phyloP scores from a whole-genome alignment of 345 rosid species.

The Laguncularia racemosa region DNA sequence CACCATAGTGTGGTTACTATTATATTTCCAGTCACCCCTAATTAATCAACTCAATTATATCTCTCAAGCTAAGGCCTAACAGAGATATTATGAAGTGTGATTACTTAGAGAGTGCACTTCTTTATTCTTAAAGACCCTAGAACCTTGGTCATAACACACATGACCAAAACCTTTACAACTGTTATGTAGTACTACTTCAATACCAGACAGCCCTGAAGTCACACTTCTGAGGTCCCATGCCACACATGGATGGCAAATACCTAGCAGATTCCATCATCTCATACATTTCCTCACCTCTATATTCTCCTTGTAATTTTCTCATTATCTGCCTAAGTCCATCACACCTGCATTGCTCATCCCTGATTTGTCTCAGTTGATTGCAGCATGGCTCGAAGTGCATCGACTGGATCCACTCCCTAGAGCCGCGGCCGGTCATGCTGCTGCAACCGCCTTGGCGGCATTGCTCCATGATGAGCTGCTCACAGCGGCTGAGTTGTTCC shows the following conservation, averaged over 20 bases:
- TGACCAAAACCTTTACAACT: too few species aligned
- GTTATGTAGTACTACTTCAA: too few species aligned
- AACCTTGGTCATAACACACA: too few species aligned
- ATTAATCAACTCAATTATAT: too few species aligned
- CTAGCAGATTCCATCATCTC: conserved; percentile 3
- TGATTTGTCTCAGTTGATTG: conserved; percentile 10
- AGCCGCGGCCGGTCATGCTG: neutral
- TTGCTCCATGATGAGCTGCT: conserved; percentile 10
- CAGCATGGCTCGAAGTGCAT: conserved; percentile 12
- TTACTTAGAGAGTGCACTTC: too few species aligned
- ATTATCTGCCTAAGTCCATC: conserved; percentile 6
- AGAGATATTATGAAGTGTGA: too few species aligned
- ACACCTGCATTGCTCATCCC: conserved; percentile 22
- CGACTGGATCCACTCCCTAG: conserved; percentile 1
- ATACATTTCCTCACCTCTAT: neutral
- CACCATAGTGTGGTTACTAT: conserved; percentile 13
- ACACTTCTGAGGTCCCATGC: conserved; percentile 10
- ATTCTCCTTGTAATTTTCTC: conserved; percentile 6
- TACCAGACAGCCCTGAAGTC: neutral
- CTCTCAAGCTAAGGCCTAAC: too few species aligned
- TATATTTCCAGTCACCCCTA: neutral
- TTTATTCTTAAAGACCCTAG: too few species aligned
- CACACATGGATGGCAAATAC: conserved; percentile 14
- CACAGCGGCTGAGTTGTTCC: conserved; percentile 30
- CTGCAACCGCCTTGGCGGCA: neutral